Base-by-base conservation (phyloP, 2,329 filamentous ascomycete species). In the Raffaelea arxii region DNA sequence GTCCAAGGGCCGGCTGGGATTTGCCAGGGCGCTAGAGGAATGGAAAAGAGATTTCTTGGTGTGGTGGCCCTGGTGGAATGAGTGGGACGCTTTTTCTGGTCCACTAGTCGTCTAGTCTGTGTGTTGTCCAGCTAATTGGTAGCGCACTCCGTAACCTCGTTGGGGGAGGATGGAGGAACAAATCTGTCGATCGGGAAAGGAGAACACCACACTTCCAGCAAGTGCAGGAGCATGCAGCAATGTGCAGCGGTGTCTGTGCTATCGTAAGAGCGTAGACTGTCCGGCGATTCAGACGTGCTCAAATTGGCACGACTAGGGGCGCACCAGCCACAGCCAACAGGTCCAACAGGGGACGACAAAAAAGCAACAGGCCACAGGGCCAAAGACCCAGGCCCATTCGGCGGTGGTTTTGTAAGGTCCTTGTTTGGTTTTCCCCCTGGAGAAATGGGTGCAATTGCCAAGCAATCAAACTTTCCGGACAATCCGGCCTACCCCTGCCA, bases 371-470 rank as follows among this genome's bases (percentile, higher is more conserved):
- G 30, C 16, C 32, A 21, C n/a, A 14, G 25, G 30, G 22, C n/a
- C 35, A 41, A 19, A 22, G 41, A 16, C 16, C 32, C 40, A 22
- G 30, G 14, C 45, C 39, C 40, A 47, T 46, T 23, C 45, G 45
- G 40, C 32, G 45, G 32, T n/a, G 37, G 44, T 12, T 22, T 37
- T 27, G 24, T 12, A 39, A 18, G 32, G 45, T 27, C 18, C n/a
- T n/a, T n/a, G n/a, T n/a, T n/a, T n/a, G n/a, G n/a, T n/a, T n/a
- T n/a, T n/a, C n/a, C n/a, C n/a, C n/a, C n/a, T n/a, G n/a, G n/a
- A n/a, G n/a, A n/a, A n/a, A n/a, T n/a, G n/a, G n/a, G n/a, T n/a
- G n/a, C n/a, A n/a, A n/a, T n/a, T 32, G 30, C 45, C 39, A 46
- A 38, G 23, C 38, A 22, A 43, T 32, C 41, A 43, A 19, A 25